phyloP scores from a whole-genome alignment of 2,329 filamentous ascomycete genomes.

The Chaetoscypha palmicola region DNA sequence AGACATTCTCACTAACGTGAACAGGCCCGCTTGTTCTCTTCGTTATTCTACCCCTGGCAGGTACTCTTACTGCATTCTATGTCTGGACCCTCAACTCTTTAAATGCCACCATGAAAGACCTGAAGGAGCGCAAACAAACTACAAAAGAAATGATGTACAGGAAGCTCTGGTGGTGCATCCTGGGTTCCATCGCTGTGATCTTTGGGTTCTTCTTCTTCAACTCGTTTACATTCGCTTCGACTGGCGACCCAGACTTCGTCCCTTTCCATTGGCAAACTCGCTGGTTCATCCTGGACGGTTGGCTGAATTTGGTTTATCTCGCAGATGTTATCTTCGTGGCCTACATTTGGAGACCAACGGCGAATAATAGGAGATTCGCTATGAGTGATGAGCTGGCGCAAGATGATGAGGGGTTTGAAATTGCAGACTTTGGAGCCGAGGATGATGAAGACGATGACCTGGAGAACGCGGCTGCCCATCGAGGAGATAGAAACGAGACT shows the following conservation, averaged over 20 bases:
- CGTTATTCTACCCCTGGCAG: conserved; percentile 86
- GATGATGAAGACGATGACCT: conserved; percentile 54
- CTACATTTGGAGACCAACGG: conserved; percentile 93
- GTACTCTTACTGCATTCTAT: conserved; percentile 91
- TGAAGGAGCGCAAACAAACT: conserved; percentile 89
- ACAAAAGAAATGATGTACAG: conserved; percentile 95
- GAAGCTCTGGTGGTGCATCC: conserved; percentile 97
- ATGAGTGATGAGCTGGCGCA: conserved; percentile 99
- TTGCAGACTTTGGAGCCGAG: conserved; percentile 77
- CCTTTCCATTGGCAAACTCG: conserved; percentile 95
- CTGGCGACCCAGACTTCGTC: conserved; percentile 79
- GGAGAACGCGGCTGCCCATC: conserved; percentile 33
- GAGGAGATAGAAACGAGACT: conserved; percentile 40
- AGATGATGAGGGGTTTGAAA: conserved; percentile 97
- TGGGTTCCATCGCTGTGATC: conserved; percentile 86
- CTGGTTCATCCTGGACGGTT: conserved; percentile 96
- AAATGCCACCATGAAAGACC: conserved; percentile 89
- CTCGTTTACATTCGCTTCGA: conserved; percentile 87
- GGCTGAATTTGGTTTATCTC: conserved; percentile 94
- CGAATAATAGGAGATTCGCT: conserved; percentile 92
- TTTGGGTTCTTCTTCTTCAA: conserved; percentile 99
- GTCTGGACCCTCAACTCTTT: conserved; percentile 97
- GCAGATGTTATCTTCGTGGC: conserved; percentile 88
- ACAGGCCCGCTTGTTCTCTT: conserved; percentile 80
- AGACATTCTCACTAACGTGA: conserved; percentile 10